These are phyloP conservation scores for Trametopsis cervina DNA, from an alignment of 768 basidiomycete genomes.

Conservation along the genomic window DNA sequence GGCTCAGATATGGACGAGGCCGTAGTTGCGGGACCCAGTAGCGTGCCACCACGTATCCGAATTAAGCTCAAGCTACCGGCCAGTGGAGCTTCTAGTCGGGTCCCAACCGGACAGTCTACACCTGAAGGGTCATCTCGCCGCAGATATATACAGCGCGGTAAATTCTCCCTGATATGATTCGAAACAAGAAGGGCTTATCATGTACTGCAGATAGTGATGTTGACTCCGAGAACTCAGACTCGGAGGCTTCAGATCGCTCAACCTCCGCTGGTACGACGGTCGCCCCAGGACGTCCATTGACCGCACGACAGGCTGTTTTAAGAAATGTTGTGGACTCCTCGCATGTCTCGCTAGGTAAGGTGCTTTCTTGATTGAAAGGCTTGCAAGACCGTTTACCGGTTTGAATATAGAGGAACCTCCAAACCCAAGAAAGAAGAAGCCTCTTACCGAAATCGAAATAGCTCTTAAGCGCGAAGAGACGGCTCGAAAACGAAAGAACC, in stretches of 20 bases:
- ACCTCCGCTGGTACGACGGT: constrained; percentile 19
- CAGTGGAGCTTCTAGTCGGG: constrained; percentile 8
- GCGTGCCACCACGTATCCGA: constrained; percentile 39
- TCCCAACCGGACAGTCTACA: constrained; percentile 13
- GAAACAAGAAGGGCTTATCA: not conserved
- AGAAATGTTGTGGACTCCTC: constrained; percentile 62
- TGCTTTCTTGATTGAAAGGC: not conserved
- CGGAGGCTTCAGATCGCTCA: constrained; percentile 31
- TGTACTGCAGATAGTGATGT: constrained; percentile 28
- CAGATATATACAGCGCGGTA: constrained; percentile 14
- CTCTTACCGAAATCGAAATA: constrained; percentile 64
- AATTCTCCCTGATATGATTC: not conserved
- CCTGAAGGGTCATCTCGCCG: constrained; percentile 17
- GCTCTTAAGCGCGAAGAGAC: constrained; percentile 75
- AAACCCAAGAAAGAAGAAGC: constrained; percentile 50
- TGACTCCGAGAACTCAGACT: constrained; percentile 41
- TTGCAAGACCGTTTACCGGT: not conserved
- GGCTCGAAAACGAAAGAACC: constrained; percentile 71
- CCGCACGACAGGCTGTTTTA: constrained; percentile 59
- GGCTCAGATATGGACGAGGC: constrained; percentile 9
- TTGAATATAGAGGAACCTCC: constrained; percentile 23
- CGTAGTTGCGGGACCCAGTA: constrained; percentile 15
- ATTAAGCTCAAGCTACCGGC: constrained; percentile 54
- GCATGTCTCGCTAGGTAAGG: constrained; percentile 58
- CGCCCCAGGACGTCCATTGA: constrained; percentile 25